Conservation (phyloP, 495 filamentous ascomycete species). For the Staphylotrichum longicolle region DNA sequence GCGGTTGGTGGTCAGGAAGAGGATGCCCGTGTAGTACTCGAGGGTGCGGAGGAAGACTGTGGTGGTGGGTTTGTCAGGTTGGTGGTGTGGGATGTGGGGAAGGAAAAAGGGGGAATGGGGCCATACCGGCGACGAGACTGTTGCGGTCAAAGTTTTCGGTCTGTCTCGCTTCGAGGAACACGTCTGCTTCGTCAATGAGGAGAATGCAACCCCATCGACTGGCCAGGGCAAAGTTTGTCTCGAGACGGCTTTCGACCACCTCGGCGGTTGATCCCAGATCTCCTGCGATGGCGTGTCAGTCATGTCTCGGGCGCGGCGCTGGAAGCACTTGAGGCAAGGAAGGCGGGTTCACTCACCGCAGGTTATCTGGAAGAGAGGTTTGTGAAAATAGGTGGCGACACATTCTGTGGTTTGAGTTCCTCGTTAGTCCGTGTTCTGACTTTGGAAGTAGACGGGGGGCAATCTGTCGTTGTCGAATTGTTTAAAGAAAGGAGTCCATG, state of each 20-base stretch:
- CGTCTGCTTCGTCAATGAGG: slow-evolving; percentile 17
- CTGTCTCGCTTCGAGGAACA: slow-evolving; percentile 49
- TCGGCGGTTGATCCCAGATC: slow-evolving; percentile 52
- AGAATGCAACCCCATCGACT: slow-evolving; percentile 35
- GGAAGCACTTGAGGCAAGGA: too few species aligned
- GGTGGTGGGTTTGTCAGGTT: not conserved
- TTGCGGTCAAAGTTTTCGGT: slow-evolving; percentile 71
- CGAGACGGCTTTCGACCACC: slow-evolving; percentile 34
- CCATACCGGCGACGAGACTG: slow-evolving; percentile 58
- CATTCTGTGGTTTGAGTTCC: too few species aligned
- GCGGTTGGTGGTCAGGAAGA: slow-evolving; percentile 44
- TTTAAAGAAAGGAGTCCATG: too few species aligned
- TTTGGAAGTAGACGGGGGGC: too few species aligned
- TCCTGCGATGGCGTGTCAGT: slow-evolving; percentile 25
- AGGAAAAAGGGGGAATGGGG: not conserved
- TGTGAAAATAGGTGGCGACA: too few species aligned
- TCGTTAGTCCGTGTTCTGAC: too few species aligned
- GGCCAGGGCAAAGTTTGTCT: slow-evolving; percentile 49
- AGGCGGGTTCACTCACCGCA: too few species aligned
- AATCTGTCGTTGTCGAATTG: too few species aligned
- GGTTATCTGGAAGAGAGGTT: too few species aligned
- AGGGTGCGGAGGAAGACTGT: slow-evolving; percentile 48
- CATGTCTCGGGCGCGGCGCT: too few species aligned
- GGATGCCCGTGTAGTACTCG: slow-evolving; percentile 40
- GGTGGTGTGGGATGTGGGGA: not conserved